Percentiles rank a stretch among this genome's conserved stretches.
Conservation (phyloP, 495 filamentous ascomycete species). For the Neurospora sublineolata region DNA sequence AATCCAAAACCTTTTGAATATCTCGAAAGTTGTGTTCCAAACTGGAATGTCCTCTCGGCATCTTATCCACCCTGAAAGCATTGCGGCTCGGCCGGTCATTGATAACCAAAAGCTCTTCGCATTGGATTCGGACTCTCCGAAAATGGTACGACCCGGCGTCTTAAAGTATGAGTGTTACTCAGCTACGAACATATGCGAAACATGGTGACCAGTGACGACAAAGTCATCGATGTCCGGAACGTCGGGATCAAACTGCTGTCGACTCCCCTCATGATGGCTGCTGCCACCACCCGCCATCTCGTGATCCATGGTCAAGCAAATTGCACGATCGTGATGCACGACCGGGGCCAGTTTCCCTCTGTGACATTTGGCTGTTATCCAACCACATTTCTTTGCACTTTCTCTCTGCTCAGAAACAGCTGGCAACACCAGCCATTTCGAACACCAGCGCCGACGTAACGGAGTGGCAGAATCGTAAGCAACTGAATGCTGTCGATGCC, state of each 20-base stretch:
- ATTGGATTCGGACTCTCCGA: background rate
- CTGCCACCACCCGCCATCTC: background rate
- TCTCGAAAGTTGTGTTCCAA: background rate
- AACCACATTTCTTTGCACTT: background rate
- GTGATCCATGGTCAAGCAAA: background rate
- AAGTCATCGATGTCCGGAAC: background rate
- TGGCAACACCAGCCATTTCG: background rate
- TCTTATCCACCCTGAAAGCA: background rate
- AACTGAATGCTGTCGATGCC: background rate
- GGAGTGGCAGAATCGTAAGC: background rate
- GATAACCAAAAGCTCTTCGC: background rate
- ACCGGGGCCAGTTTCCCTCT: background rate
- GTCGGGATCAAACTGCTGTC: background rate
- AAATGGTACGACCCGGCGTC: background rate
- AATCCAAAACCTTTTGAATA: background rate
- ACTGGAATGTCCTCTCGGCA: background rate
- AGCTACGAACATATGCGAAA: background rate
- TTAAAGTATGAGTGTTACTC: background rate
- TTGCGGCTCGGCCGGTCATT: background rate
- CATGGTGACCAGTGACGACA: background rate
- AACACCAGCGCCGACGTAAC: background rate
- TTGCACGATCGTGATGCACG: background rate
- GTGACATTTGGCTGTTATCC: background rate
- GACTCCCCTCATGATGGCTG: background rate
- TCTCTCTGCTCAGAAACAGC: background rate